phyloP scores from a whole-genome alignment of 2,329 filamentous ascomycete species.

The Neofusicoccum umdonicola region DNA sequence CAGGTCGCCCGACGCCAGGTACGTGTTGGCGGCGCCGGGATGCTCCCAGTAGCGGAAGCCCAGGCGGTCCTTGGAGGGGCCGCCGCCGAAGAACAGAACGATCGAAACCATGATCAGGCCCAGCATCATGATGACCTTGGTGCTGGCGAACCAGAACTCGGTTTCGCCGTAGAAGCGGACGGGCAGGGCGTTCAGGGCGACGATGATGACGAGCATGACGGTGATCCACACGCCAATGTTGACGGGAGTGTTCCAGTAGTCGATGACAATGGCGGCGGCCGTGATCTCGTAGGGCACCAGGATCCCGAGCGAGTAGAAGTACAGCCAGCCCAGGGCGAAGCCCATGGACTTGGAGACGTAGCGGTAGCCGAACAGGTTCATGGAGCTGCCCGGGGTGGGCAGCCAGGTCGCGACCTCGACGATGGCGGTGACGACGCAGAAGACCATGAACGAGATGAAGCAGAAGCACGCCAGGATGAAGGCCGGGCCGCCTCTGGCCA shows the following conservation, averaged over 20 bases:
- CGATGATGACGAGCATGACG: slow-evolving; percentile 38
- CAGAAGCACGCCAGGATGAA: slow-evolving; percentile 46
- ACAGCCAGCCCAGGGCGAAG: slow-evolving; percentile 47
- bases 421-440: slow-evolving; percentile 49
- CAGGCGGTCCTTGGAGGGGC: slow-evolving; percentile 49
- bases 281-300: slow-evolving; percentile 37
- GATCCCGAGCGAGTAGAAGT: slow-evolving; percentile 37
- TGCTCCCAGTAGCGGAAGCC: slow-evolving; percentile 53
- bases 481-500: slow-evolving; percentile 41
- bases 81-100: slow-evolving; percentile 58
- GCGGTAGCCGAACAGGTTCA: slow-evolving; percentile 49
- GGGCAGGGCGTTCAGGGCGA: slow-evolving; percentile 48
- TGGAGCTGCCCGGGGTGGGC: slow-evolving; percentile 53
- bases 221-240: slow-evolving; percentile 41
- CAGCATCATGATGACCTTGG: slow-evolving; percentile 53
- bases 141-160: slow-evolving; percentile 54
- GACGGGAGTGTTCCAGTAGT: slow-evolving; percentile 40
- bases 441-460: slow-evolving; percentile 47
- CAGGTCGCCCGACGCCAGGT: slow-evolving; percentile 44
- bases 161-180: slow-evolving; percentile 54
- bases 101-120: slow-evolving; percentile 54
- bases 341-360: slow-evolving; percentile 46
- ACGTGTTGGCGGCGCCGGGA: slow-evolving; percentile 49
- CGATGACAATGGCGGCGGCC: slow-evolving; percentile 37
- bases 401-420: slow-evolving; percentile 60